Evolutionary conservation across 2,329 filamentous ascomycete genomes (phyloP).

Genomic region (Lecanicillium sp.): DNA sequence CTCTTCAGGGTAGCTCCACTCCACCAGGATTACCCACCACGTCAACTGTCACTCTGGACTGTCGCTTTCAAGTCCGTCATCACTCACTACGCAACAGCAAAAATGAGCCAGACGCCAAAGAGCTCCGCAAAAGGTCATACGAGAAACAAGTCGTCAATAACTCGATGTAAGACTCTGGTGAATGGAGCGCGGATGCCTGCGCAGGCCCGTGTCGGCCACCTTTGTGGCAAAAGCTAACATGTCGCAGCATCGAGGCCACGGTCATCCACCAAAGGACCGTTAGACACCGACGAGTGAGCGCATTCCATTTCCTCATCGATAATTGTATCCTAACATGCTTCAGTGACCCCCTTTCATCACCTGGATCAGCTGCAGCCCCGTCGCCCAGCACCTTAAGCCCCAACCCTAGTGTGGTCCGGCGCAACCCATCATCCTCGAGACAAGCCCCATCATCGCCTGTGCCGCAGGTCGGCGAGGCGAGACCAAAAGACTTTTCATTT

Average conservation of each 20-base stretch:
- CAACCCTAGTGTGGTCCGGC: slow-evolving; percentile 8
- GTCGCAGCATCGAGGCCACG: slow-evolving; percentile 48
- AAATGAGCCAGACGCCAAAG: slow-evolving; percentile 21
- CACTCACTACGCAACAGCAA: background rate
- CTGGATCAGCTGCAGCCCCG: slow-evolving; percentile 16
- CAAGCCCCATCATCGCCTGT: slow-evolving; percentile 19
- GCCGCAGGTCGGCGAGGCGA: slow-evolving; percentile 20
- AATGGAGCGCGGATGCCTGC: background rate
- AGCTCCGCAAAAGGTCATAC: slow-evolving; percentile 22
- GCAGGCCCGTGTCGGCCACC: too few relatives aligned
- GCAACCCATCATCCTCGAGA: slow-evolving; percentile 9
- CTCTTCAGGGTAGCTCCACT: too few relatives aligned
- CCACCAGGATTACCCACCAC: background rate
- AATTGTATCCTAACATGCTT: slow-evolving; percentile 2
- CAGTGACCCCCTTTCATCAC: slow-evolving; percentile 21
- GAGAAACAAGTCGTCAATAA: slow-evolving; percentile 27
- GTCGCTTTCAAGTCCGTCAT: background rate
- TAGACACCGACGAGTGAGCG: slow-evolving; percentile 67
- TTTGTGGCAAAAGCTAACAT: slow-evolving; percentile 10
- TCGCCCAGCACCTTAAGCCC: slow-evolving; percentile 6
- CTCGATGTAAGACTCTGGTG: slow-evolving; percentile 22
- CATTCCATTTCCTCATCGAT: slow-evolving; percentile 1
- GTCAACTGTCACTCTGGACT: background rate
- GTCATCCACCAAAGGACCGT: slow-evolving; percentile 67
- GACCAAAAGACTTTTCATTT: slow-evolving; percentile 65